Evolutionary conservation across 2,329 filamentous ascomycete species (phyloP).

Genomic region (Ascochyta lentis): DNA sequence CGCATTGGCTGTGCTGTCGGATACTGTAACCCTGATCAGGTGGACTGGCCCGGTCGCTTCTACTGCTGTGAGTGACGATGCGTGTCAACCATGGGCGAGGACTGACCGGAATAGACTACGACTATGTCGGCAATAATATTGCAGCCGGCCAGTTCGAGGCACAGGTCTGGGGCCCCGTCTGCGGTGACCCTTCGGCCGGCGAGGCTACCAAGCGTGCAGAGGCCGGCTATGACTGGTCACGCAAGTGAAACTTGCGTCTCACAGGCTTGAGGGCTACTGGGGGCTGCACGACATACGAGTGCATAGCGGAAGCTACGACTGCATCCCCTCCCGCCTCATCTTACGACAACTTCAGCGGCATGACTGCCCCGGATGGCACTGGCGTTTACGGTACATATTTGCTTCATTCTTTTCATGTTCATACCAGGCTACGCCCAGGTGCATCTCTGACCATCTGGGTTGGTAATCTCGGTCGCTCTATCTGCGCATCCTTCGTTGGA

Average conservation of each 20-base stretch:
- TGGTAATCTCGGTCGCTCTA: constrained; percentile 1
- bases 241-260: not conserved
- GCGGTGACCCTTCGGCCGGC: constrained; percentile 28
- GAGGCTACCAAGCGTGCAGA: constrained; percentile 26
- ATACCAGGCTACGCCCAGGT: not conserved
- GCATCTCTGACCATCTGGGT: constrained; percentile 10
- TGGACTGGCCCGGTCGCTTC: constrained; percentile 39
- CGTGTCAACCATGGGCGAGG: not conserved
- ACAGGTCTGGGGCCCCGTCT: constrained; percentile 44
- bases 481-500: not conserved
- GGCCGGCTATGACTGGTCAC: constrained; percentile 26
- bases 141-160: constrained; percentile 35
- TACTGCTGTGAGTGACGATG: constrained; percentile 44
- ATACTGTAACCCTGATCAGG: constrained; percentile 29
- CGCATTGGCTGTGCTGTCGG: constrained; percentile 46
- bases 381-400: not conserved
- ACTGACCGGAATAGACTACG: constrained; percentile 39
- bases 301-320: no score
- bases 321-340: no score
- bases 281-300: not conserved
- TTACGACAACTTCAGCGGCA: not conserved
- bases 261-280: no score
- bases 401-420: not conserved
- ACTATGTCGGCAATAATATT: constrained; percentile 43
- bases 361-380: not conserved